Percentiles rank a stretch among this genome's conserved stretches.
Evolutionary conservation across 208 protist species (phyloP).

Genomic region (Trypanosoma vivax): DNA sequence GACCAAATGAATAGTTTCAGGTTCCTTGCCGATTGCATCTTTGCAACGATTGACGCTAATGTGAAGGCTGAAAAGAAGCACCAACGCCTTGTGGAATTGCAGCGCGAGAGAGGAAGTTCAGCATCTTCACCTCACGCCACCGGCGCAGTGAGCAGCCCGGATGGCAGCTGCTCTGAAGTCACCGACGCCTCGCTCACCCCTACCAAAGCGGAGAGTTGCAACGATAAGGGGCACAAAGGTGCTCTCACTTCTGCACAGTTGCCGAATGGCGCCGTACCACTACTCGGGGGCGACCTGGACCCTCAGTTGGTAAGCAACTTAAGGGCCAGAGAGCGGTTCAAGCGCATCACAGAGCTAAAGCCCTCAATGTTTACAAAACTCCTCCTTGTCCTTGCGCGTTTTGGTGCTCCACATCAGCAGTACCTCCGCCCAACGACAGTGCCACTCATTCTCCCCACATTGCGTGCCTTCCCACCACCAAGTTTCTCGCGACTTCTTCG

Average conservation of each 20-base stretch:
- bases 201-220: not conserved
- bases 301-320: constrained; percentile 4
- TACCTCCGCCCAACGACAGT: constrained; percentile 59
- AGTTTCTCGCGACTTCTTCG: constrained; percentile 63
- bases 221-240: not conserved
- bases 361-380: constrained; percentile 65
- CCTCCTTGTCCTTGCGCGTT: constrained; percentile 44
- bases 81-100: constrained; percentile 11
- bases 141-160: too few relatives aligned
- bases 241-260: not conserved
- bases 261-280: not conserved
- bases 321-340: constrained; percentile 27
- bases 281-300: constrained; percentile 12
- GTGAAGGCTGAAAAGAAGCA: constrained; percentile 29
- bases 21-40: constrained; percentile 66
- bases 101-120: not conserved
- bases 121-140: not conserved
- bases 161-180: too few relatives aligned
- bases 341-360: constrained; percentile 41
- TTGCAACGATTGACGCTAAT: constrained; percentile 36
- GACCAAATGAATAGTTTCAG: constrained; percentile 64
- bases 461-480: constrained; percentile 54
- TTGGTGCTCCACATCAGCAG: constrained; percentile 69
- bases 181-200: not conserved
- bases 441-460: constrained; percentile 43